These are phyloP conservation scores for Amborella trichopoda DNA, from an alignment of 164 flowering plant genomes.

Conservation along the genomic window DNA sequence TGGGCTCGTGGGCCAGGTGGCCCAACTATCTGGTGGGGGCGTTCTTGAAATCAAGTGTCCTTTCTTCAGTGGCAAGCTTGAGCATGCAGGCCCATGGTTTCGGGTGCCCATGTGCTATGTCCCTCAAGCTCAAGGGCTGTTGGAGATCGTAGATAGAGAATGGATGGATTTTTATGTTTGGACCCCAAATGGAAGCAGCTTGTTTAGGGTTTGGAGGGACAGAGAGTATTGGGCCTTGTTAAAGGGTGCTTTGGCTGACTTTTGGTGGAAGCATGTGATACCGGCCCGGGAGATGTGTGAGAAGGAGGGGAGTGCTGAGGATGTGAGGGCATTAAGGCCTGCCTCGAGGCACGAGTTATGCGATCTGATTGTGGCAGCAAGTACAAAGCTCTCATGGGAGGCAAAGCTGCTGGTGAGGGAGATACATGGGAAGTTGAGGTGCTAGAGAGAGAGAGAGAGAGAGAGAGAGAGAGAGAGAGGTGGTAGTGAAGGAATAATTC, in stretches of 20 bases:
- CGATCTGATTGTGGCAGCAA: too few species aligned
- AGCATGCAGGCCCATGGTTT: conserved; percentile 40
- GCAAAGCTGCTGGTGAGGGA: too few species aligned
- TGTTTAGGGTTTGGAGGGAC: conserved; percentile 44
- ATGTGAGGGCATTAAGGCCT: too few species aligned
- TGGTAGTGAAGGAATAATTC: too few species aligned
- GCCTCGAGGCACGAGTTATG: too few species aligned
- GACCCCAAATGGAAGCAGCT: conserved; percentile 56
- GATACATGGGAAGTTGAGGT: too few species aligned
- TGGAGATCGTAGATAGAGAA: conserved; percentile 57
- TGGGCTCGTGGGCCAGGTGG: too few species aligned
- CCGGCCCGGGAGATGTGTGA: conserved; percentile 62
- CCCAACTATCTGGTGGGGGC: conserved; percentile 28
- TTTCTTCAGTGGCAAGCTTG: conserved; percentile 28
- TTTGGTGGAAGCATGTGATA: conserved; percentile 63
- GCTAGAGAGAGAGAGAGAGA: too few species aligned
- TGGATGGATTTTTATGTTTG: conserved; percentile 74
- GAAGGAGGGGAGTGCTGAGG: too few species aligned
- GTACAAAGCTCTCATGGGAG: too few species aligned
- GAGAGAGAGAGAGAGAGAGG: too few species aligned
- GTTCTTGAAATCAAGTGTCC: conserved; percentile 64
- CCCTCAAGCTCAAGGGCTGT: conserved; percentile 68
- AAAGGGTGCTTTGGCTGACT: conserved; percentile 41
- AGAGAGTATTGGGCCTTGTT: conserved; percentile 36
- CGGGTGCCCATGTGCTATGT: conserved; percentile 39